These are phyloP conservation scores for Eimeria sp. DNA, from an alignment of 169 alveolate genomes.

Conservation along the genomic window DNA sequence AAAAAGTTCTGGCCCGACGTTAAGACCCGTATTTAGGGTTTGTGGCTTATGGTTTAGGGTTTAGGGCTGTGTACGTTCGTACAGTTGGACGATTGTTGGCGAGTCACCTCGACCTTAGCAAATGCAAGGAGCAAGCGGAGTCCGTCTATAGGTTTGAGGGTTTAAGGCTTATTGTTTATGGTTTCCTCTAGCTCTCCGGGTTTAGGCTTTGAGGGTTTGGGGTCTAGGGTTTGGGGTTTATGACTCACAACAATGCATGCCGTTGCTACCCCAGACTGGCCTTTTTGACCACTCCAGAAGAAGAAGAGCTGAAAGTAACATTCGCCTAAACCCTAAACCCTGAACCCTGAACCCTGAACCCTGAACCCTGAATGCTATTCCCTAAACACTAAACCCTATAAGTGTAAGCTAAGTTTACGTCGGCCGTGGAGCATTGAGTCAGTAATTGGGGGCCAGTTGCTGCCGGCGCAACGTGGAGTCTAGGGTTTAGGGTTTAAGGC, in stretches of 20 bases:
- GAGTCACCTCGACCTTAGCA: not conserved
- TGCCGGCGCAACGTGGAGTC: not conserved
- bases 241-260: not conserved
- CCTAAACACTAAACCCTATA: not conserved
- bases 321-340: not conserved
- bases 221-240: conserved; percentile 28
- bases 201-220: not conserved
- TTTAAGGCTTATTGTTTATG: not conserved
- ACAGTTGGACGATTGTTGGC: conserved; percentile 32
- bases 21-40: not conserved
- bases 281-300: not conserved
- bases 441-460: not conserved
- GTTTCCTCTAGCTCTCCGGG: not conserved
- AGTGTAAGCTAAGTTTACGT: not conserved
- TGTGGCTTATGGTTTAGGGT: not conserved
- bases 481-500: conserved; percentile 38
- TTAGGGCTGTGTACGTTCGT: not conserved
- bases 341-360: no score
- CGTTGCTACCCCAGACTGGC: not conserved
- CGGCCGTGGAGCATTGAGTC: not conserved
- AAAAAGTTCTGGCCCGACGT: not conserved
- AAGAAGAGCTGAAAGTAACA: conserved; percentile 26
- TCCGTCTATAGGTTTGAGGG: not conserved
- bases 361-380: no score
- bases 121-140: not conserved